Evolutionary conservation across 805 yeast species (phyloP).

Genomic region (Tanozyma kutaoensis): DNA sequence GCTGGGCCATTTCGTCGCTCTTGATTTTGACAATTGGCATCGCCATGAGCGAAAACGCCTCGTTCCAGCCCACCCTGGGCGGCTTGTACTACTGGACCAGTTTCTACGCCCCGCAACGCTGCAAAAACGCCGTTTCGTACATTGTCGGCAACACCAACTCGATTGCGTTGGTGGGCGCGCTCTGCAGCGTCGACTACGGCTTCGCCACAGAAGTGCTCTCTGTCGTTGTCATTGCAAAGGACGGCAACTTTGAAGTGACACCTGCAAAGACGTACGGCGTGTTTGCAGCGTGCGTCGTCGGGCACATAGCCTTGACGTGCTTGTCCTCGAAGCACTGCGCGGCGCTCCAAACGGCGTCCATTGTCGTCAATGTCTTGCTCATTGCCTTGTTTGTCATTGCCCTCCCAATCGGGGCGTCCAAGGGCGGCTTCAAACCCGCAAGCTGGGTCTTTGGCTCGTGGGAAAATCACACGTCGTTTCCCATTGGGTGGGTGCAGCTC

Average conservation of each 20-base stretch:
- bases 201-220: conserved; percentile 48
- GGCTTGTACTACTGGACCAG: conserved; percentile 60
- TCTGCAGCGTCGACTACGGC: conserved; percentile 60
- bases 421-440: conserved; percentile 30
- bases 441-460: conserved; percentile 41
- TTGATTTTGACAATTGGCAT: conserved; percentile 47
- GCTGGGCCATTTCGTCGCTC: conserved; percentile 49
- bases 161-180: conserved; percentile 51
- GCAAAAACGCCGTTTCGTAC: conserved; percentile 3
- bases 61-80: conserved; percentile 65
- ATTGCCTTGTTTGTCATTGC: conserved; percentile 48
- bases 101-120: conserved; percentile 42
- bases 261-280: conserved; percentile 48
- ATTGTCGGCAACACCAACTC: conserved; percentile 58
- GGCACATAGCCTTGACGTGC: conserved; percentile 41
- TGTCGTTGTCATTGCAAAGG: conserved; percentile 38
- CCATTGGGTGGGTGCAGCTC: conserved; percentile 39
- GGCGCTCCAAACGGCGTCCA: conserved; percentile 45
- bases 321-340: conserved; percentile 45
- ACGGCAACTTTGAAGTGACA: conserved; percentile 44
- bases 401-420: conserved; percentile 42
- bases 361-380: conserved; percentile 37
- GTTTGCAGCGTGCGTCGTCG: conserved; percentile 44
- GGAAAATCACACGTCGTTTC: conserved; percentile 41
- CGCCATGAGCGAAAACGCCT: conserved; percentile 53